Evolutionary conservation across 495 filamentous ascomycete species (phyloP).

Genomic region (Astrothelium subdiscretum): DNA sequence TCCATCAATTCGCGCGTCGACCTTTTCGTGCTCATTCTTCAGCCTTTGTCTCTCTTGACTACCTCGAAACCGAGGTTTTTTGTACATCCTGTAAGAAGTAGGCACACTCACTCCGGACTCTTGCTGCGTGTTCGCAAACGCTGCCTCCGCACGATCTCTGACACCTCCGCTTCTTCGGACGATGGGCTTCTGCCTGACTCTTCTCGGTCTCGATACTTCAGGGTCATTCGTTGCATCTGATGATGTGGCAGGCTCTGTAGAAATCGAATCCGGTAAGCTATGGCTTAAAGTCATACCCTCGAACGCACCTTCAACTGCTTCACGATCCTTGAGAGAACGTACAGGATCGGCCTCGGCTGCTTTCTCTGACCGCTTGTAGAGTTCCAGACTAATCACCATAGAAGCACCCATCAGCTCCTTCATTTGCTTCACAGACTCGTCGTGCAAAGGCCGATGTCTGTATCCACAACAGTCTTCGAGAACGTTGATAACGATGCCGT

Average conservation of each 20-base stretch:
- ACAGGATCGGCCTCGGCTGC: constrained; percentile 7
- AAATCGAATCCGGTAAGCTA: neutral
- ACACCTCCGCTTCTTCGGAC: neutral
- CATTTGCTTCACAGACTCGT: constrained; percentile 66
- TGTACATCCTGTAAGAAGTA: neutral
- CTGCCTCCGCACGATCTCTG: neutral
- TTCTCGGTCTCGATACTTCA: constrained; percentile 1
- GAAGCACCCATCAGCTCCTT: constrained; percentile 62
- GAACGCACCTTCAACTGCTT: neutral
- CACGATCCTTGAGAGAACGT: constrained; percentile 2
- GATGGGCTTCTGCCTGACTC: neutral
- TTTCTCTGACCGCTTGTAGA: constrained; percentile 21
- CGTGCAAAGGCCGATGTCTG: constrained; percentile 58
- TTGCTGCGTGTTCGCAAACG: neutral
- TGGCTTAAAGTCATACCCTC: neutral
- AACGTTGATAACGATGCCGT: constrained; percentile 75
- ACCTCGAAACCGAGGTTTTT: neutral
- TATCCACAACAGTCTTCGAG: constrained; percentile 87
- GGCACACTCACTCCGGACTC: neutral
- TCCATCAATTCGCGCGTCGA: neutral
- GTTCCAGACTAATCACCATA: constrained; percentile 44
- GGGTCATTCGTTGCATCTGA: neutral
- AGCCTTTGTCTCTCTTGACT: neutral
- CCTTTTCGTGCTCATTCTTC: neutral
- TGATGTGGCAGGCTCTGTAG: neutral